Base-by-base conservation (phyloP, 2,329 filamentous ascomycete species). In the Diplodia seriata region DNA sequence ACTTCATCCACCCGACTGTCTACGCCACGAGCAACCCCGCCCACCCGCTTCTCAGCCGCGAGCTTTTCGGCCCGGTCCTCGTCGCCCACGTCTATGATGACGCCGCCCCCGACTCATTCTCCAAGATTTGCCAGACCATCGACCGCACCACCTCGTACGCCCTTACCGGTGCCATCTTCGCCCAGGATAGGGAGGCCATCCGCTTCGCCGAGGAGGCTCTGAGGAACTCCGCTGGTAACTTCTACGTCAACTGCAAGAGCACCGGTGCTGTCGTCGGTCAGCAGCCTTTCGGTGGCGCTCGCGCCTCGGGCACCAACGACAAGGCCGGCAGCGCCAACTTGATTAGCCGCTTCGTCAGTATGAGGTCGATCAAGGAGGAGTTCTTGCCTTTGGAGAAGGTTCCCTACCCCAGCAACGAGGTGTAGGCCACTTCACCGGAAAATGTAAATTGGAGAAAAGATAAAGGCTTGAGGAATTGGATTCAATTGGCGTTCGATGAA, bases 191-290 rank as follows among this genome's bases (percentile, higher is more conserved):
- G 50, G 80, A 84, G 56, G 89, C 85, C 15, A 81, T 93, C 69
- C 85, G 89, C 29, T 84, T 84, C 67, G 91, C 91, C 0, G 91
- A 93, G 78, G 87, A 93, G 72, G 85, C 84, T 69, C 83, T 94
- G 65, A 84, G 90, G 71, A 88, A 93, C 76, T 83, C 89, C 0
- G 91, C 91, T 0, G 91, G 91, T 51, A 94, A 94, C 83, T 94
- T 94, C 78, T 94, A 94, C 81, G 85, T 94, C 80, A 94, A 94
- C 82, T 91, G 89, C 83, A 94, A 94, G 86, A 90, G 82, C 69
- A 87, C 85, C 2, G 85, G 82, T 62, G 79, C 81, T 7, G 81
- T 83, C 29, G 82, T 84, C 43, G 82, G 81, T 15, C 82, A 84
- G 73, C 82, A 84, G 72, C 81, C 82, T 3, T 84, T 84, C 70